Evolutionary conservation across 139 green algal species (phyloP), one percentile per base, ranked within the genome.

Genomic region (Klebsormidium nitens): DNA sequence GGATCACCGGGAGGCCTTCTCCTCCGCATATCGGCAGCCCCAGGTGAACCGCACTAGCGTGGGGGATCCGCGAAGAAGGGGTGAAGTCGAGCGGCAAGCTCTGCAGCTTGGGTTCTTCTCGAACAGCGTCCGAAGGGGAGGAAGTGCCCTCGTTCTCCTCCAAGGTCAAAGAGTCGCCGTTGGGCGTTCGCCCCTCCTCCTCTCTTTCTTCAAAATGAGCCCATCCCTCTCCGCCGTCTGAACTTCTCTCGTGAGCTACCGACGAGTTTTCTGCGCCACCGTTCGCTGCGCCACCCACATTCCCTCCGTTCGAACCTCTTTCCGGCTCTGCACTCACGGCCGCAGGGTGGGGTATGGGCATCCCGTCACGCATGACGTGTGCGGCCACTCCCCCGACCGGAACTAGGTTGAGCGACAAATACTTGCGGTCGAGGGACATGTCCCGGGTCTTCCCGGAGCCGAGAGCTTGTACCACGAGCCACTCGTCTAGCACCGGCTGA

Each of bases 391-490:
- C 72, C 26, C 36, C 72, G 26, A 80, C 47, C 19, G 72, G 72
- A 1, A 56, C 38, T 2, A 74, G 50, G 37, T 73, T 74, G 62
- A 61, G 56, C 14, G 48, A 64, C 26, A 64, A 11, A 14, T 69
- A 75, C 46, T n/a, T 67, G 19, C 40, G 70, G 62, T 71, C 58
- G 2, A 75, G 49, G 5, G 74, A 66, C 57, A 76, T 63, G 31
- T 81, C 74, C 19, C 69, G 57, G 4, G 65, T 52, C 14, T 29
- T 26, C 19, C 74, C 74, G 1, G 44, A 46, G 28, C 74, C 74
- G 6, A 75, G 35, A 2, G 5, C 64, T 32, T 75, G 47, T 26
- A 37, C 48, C 23, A 81, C 74, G 31, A 76, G 32, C 66, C 66
- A 81, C 11, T 17, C 37, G 44, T 81, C 71, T 26, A 62, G 26